A percentile compares a stretch with the other conserved stretches of the same genome.
These are phyloP conservation scores for Eucalyptus curtisii DNA, from an alignment of 345 rosid genomes.

Conservation along the genomic window DNA sequence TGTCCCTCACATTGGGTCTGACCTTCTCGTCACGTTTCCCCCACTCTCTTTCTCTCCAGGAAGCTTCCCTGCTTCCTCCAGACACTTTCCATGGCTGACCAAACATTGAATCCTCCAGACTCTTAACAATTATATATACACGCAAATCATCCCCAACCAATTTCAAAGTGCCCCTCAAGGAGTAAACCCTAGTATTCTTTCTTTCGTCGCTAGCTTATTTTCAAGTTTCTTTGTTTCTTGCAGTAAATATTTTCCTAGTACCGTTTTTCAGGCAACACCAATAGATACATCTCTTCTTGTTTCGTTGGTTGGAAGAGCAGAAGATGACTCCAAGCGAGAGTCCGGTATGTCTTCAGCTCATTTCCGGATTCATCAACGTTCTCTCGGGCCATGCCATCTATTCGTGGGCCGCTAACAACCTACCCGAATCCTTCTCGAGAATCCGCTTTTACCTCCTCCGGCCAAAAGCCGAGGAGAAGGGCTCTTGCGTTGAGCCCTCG, in stretches of 20 bases:
- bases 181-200: not conserved
- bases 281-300: not conserved
- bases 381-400: not conserved
- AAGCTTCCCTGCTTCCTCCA: not conserved
- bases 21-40: not conserved
- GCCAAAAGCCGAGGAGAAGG: slow-evolving; percentile 3
- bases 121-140: not conserved
- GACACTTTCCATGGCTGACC: not conserved
- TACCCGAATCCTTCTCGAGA: slow-evolving; percentile 10
- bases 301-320: not conserved
- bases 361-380: not conserved
- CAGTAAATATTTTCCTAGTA: not conserved
- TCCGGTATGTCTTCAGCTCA: not conserved
- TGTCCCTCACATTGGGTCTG: not conserved
- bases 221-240: not conserved
- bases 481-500: not conserved
- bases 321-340: not conserved
- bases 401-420: not conserved
- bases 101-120: not conserved
- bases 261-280: not conserved
- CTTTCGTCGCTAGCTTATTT: not conserved
- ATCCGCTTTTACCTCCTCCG: slow-evolving; percentile 13
- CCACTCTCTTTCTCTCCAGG: not conserved
- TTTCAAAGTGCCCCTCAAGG: not conserved
- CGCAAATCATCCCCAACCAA: not conserved